Base-by-base conservation (phyloP, 163 green algal genomes). In the Trebouxia gelatinosa region DNA sequence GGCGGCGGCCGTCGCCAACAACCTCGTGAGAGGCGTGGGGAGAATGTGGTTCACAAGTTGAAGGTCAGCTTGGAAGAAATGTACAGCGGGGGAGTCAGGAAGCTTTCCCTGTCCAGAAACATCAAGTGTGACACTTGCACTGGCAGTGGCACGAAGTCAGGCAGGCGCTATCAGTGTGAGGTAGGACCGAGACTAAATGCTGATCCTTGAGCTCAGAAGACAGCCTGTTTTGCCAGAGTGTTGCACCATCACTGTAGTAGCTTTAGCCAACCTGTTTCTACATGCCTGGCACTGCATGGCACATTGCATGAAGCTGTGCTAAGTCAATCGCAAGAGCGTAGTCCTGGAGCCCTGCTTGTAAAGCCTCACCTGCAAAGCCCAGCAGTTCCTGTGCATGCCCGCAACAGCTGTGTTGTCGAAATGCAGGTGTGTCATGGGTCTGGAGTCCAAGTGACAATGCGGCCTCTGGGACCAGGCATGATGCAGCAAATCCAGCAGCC, bases 21-120 rank as follows among this genome's bases (percentile, higher is more conserved):
- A 31, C 59, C 68, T 17, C 81, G 89, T 21, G 91, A 97, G 78
- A 87, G 90, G 16, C 94, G 92, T 75, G 93, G 89, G 48, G 93
- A 98, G 70, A 92, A 98, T 76, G 93, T 99, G 6, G 85, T 96
- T 40, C 95, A 99, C 90, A 89, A 87, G 28, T 40, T 99, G 64
- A 90, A 93, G 39, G 91, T 97, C 13, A 89, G 89, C 5, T 81
- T 99, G 34, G 94, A 98, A 76, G 96, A 99, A 40, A 84, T 98
- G 71, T 98, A 98, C 91, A 97, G 92, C 39, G 96, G 96, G 21
- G 78, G 71, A 28, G 92, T 87, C 26, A 97, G 93, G 84, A 97
- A 98, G 87, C 83, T 98, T 54, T 93, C 92, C 11, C 86, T 97
- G 80, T 88, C 87, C 6, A 87, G 93, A 32, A 94, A 92, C 79